phyloP scores from a whole-genome alignment of 139 green algal genomes.

The Haematococcus sp. region DNA sequence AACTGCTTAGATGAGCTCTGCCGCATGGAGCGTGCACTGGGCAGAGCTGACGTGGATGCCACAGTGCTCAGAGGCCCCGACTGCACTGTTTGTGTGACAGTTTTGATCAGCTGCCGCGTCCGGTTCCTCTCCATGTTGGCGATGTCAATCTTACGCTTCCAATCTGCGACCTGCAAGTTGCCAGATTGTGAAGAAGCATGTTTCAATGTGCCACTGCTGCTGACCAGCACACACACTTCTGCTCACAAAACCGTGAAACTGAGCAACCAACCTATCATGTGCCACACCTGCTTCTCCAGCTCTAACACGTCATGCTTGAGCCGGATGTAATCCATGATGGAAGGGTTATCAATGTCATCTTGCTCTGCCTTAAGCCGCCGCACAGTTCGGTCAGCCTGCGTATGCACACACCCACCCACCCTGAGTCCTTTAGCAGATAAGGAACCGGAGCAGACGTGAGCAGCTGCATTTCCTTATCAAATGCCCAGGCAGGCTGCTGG shows the following conservation, averaged over 20 bases:
- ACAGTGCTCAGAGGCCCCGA: no score
- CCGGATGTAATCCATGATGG: constrained; percentile 86
- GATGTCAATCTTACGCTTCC: constrained; percentile 75
- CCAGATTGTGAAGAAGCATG: neutral
- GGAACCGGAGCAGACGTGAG: no score
- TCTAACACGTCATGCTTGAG: constrained; percentile 68
- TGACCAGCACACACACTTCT: no score
- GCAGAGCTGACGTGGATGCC: no score
- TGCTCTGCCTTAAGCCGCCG: constrained; percentile 56
- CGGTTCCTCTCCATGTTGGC: constrained; percentile 54
- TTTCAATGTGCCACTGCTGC: no score
- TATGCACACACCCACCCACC: no score
- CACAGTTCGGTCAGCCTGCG: constrained; percentile 26
- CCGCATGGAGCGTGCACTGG: no score
- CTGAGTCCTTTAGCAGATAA: no score
- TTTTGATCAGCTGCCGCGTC: constrained; percentile 15
- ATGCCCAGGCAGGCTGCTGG: no score
- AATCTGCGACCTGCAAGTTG: constrained; percentile 46
- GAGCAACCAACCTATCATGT: constrained; percentile 3
- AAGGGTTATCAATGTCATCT: constrained; percentile 65
- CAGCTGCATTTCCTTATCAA: no score
- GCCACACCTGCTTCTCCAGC: constrained; percentile 57
- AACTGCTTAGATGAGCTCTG: no score
- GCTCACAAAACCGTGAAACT: neutral
- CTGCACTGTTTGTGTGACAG: neutral